Base-by-base conservation (phyloP, 139 green algal species). In the Spirogloea muscicola region DNA sequence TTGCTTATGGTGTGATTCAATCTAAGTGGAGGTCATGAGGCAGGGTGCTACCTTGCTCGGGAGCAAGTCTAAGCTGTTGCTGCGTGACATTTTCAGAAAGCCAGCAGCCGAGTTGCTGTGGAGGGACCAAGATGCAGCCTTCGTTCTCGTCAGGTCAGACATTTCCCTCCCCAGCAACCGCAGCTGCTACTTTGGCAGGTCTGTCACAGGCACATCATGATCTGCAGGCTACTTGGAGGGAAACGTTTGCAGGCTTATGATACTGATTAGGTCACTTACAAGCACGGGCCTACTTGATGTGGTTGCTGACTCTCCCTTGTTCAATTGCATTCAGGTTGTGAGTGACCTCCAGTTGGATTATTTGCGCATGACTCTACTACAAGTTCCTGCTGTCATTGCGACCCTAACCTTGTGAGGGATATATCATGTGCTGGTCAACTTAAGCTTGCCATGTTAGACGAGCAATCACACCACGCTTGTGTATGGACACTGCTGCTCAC, bases 351-450 rank as follows among this genome's bases (percentile, higher is more conserved):
- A 25, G 44, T 58, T 85, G 46, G 80, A 85, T 57, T 85, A 85
- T 60, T 34, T 85, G 18, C 42, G 51, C 6, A 85, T 85, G 80
- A 85, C 78, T 36, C 46, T 77, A 25, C 78, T 85, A 37, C 83
- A 86, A 55, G 33, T 85, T 9, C 80, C 80, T 3, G 80, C 65
- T 4, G 77, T 52, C 3, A 21, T 82, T 0, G 25, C 82, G 9
- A 38, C 80, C 0, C 62, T 86, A 0, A 37, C 34, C 3, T 16
- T 80, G 75, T 80, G 16, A 16, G 13, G 16, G 13, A 52, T 16
- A 13, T 13, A 13, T 16, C 44, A 16, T 52, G 44, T 52, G 44
- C 16, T 16, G 44, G 13, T 52, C 44, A 52, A 13, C 13, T n/a
- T n/a, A n/a, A n/a, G n/a, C n/a, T 70, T 72, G 13, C 13, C 25